phyloP scores from a whole-genome alignment of 2,329 filamentous ascomycete genomes.

The Calonectria pseudoreteaudii region DNA sequence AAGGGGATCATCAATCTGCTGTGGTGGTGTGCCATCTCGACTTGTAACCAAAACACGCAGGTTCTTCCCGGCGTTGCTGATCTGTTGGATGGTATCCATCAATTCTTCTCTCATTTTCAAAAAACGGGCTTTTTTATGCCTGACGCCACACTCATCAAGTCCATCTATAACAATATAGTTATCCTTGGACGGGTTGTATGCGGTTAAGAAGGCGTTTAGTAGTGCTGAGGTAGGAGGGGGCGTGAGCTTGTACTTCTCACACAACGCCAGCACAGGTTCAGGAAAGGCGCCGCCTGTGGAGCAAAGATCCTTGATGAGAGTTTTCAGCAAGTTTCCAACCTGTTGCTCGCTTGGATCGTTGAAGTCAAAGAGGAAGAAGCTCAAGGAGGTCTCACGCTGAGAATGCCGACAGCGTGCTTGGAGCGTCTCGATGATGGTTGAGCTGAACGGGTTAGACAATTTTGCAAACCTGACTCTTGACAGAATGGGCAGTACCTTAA shows the following conservation, averaged over 20 bases:
- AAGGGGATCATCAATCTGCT: neutral
- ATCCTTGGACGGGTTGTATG: neutral
- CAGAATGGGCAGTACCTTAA: neutral
- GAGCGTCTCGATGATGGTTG: neutral
- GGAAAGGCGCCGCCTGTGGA: neutral
- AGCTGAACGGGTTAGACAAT: neutral
- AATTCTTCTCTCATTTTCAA: neutral
- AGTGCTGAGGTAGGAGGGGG: neutral
- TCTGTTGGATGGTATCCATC: neutral
- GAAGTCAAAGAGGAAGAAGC: constrained; percentile 1
- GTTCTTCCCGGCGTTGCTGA: neutral
- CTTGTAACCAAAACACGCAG: neutral
- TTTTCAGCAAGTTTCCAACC: neutral
- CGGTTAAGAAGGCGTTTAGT: neutral
- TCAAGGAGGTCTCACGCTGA: neutral
- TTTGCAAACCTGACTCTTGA: neutral
- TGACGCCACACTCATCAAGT: neutral
- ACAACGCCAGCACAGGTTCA: neutral
- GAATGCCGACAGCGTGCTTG: neutral
- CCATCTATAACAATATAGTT: neutral
- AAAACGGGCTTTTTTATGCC: neutral
- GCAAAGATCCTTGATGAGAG: neutral
- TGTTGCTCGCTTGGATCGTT: neutral
- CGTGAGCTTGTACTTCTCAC: neutral
- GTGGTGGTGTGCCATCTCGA: neutral